phyloP scores from a whole-genome alignment of 2,329 filamentous ascomycete species.

The Thielaviopsis populi region DNA sequence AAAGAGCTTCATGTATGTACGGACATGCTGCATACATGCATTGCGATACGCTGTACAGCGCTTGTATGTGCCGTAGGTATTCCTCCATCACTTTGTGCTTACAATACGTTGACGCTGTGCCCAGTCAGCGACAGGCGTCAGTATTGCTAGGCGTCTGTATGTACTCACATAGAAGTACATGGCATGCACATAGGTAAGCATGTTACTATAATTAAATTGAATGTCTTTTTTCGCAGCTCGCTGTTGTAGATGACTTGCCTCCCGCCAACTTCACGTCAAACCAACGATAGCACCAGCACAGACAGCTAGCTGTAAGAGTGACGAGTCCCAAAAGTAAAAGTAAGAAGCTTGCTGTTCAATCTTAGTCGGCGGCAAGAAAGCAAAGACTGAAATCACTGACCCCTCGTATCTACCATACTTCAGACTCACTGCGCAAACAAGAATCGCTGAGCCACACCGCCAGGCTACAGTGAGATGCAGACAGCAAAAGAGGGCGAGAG shows the following conservation, averaged over 20 bases:
- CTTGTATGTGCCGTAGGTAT: not conserved
- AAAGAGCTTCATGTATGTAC: not conserved
- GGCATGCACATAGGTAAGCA: not conserved
- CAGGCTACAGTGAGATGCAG: not conserved
- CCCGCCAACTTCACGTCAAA: not conserved
- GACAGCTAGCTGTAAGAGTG: not conserved
- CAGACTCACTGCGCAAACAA: not conserved
- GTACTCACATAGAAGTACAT: not conserved
- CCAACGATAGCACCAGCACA: not conserved
- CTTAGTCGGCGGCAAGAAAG: not conserved
- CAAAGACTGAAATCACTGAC: not conserved
- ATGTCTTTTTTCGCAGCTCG: not conserved
- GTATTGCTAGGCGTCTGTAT: not conserved
- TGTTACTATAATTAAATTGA: not conserved
- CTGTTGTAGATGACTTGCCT: not conserved
- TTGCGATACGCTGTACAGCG: not conserved
- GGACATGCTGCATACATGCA: not conserved
- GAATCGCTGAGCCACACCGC: not conserved
- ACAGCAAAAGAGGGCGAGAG: not conserved
- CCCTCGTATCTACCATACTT: not conserved
- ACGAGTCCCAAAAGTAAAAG: not conserved
- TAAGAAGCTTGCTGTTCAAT: not conserved
- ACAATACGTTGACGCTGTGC: not conserved
- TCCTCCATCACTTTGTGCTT: not conserved
- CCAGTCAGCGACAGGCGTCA: not conserved